These are phyloP conservation scores for Syzygium syzygioides DNA, from an alignment of 441 rosid species.

Conservation along the genomic window DNA sequence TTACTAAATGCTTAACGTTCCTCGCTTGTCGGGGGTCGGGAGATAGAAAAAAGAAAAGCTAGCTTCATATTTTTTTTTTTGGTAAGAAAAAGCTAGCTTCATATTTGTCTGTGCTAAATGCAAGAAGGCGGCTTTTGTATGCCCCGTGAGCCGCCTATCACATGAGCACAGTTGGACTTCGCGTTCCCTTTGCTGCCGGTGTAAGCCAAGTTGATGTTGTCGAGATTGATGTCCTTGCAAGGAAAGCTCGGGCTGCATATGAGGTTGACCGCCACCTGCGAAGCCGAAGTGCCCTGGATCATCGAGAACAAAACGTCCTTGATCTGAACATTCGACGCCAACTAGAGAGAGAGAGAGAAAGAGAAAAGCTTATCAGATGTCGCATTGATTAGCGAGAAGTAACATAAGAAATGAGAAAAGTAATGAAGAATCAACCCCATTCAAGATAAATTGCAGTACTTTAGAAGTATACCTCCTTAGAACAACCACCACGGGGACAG, in stretches of 20 bases:
- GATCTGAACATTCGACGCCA: conserved; percentile 37
- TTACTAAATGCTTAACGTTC: neutral
- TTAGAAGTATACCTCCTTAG: neutral
- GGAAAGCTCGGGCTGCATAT: conserved; percentile 39
- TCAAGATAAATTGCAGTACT: neutral
- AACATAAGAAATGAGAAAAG: neutral
- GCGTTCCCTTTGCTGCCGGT: neutral
- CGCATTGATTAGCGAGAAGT: neutral
- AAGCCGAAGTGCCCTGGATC: conserved; percentile 47
- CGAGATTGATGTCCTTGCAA: conserved; percentile 18
- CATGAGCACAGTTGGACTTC: conserved; percentile 1
- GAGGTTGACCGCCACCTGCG: conserved; percentile 31
- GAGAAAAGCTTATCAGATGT: too few relatives aligned
- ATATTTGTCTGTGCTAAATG: neutral
- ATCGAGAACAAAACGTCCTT: conserved; percentile 39
- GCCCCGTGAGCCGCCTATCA: conserved; percentile 9
- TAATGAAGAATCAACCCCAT: neutral
- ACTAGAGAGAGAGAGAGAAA: conserved; percentile 1
- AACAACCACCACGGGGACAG: neutral
- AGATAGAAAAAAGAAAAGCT: neutral
- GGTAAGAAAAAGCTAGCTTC: neutral
- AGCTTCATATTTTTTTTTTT: neutral
- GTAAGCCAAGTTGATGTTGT: neutral
- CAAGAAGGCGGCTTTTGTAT: conserved; percentile 23
- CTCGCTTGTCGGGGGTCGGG: neutral